Base-by-base conservation (phyloP, 2,329 filamentous ascomycete species). In the Ophiognomonia clavigignenti-juglandacearum region DNA sequence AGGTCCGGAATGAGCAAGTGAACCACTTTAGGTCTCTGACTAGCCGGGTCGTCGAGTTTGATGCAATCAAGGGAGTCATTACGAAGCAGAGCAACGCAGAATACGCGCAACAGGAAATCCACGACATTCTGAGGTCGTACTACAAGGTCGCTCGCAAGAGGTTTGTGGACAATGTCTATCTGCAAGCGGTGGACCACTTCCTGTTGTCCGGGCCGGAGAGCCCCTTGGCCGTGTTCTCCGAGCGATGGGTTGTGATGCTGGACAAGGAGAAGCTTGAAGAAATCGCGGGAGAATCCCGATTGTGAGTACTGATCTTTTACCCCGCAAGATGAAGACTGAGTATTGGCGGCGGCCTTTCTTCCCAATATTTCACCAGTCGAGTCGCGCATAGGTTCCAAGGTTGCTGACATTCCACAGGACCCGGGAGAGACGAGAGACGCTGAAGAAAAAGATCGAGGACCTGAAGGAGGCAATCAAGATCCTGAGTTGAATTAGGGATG, bases 101-200 rank as follows among this genome's bases (percentile, higher is more conserved):
- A 14, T 53, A 57, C 11, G 39, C 50, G 1, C 52, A 50, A 39
- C 66, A 75, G 27, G 71, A 81, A 9, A 73, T 86, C 4, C 78
- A 84, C 46, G 75, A 86, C 49, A 74, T 78, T 1, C 66, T 87
- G 0, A 60, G 69, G 23, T 69, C 74, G 2, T 87, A 83, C 60
- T 86, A 87, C 64, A 71, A 77, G 22, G 74, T 85, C 1, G 70
- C 80, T 0, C 69, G 68, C 11, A 77, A 77, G 56, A 73, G 81
- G 0, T 85, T 88, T 48, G 72, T 84, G 2, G 83, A 88, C 54
- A 74, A 69, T 3, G 61, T 88, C 2, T 80, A 71, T 56, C 72
- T 74, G 51, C 82, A 86, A 52, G 78, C 72, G 0, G 65, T 77
- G 2, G 72, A 77, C 36, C 63, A 80, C 55, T 69, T 70, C 49